Evolutionary conservation across 495 filamentous ascomycete genomes (phyloP).

Genomic region (Jackrogersella multiformis): DNA sequence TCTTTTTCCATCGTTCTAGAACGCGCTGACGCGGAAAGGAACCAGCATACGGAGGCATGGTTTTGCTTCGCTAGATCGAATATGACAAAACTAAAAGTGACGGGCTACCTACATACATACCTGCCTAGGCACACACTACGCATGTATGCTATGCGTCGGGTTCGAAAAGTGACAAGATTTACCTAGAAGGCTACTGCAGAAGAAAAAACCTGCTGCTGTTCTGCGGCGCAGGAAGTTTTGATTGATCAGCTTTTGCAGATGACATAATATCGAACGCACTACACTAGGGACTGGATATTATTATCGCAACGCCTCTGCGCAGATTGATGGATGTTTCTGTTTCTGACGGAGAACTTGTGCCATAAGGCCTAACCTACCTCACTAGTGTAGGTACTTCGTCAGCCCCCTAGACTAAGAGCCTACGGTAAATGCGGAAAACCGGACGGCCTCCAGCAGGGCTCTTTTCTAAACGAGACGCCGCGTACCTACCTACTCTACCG

Average conservation of each 20-base stretch:
- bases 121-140: no score
- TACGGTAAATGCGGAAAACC: slow-evolving; percentile 3
- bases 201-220: slow-evolving; percentile 19
- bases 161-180: slow-evolving; percentile 28
- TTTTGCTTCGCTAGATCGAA: slow-evolving; percentile 30
- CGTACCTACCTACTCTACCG: neutral
- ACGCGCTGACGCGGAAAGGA: slow-evolving; percentile 13
- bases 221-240: slow-evolving; percentile 35
- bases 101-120: slow-evolving; percentile 5
- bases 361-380: no score
- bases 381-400: no score
- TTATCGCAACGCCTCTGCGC: slow-evolving; percentile 8
- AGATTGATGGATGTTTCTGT: neutral
- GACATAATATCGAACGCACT: no score
- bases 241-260: slow-evolving; percentile 21
- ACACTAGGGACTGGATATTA: neutral
- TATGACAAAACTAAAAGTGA: slow-evolving; percentile 10
- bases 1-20: slow-evolving; percentile 31
- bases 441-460: no score
- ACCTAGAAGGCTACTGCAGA: slow-evolving; percentile 19
- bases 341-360: no score
- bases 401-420: slow-evolving; percentile 1
- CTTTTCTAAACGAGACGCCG: neutral
- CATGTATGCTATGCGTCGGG: neutral
- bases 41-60: neutral